Evolutionary conservation across 768 basidiomycete species (phyloP), one percentile per base, ranked within the genome.

Genomic region (Trametes sanguinea): DNA sequence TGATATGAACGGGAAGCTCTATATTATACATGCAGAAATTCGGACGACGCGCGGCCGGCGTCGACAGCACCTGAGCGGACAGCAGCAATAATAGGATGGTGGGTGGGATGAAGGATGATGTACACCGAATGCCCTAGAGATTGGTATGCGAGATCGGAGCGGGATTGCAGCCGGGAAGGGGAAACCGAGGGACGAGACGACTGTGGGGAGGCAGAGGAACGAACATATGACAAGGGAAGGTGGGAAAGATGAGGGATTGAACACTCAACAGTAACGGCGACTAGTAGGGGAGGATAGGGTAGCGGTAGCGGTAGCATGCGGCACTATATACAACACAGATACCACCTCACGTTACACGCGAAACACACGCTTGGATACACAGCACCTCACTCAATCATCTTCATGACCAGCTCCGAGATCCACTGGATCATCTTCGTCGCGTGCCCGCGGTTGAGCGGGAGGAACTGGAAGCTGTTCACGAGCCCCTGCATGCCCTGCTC

Each of bases 401-500:
- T 80, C 69, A 75, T 71, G 30, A 86, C 79, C 64, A 86, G 73
- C 68, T 82, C 81, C 35, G 88, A 86, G 61, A 92, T 90, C 88
- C 89, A 92, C 57, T 85, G 83, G 62, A 90, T 81, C 77, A 91
- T 84, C 53, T 84, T 81, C 62, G 84, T 85, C 33, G 71, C 71
- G 43, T 67, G 67, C 27, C 68, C 70, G 40, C 60, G 67, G 57
- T 78, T 75, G 16, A 82, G 76, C 3, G 86, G 79, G 37, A 91
- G 73, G 76, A 94, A 94, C 62, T 83, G 80, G 77, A 90, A 88
- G 68, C 78, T 86, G 64, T 80, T 86, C n/a, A 85, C 83, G 2
- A 94, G 76, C 6, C 91, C 91, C 62, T 83, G 82, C 90, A 94
- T 91, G 32, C 78, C 78, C 55, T 88, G 71, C 44, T 89, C 87